Conservation (phyloP, 169 alveolate species). For the Haemoproteus tartakovskyi region DNA sequence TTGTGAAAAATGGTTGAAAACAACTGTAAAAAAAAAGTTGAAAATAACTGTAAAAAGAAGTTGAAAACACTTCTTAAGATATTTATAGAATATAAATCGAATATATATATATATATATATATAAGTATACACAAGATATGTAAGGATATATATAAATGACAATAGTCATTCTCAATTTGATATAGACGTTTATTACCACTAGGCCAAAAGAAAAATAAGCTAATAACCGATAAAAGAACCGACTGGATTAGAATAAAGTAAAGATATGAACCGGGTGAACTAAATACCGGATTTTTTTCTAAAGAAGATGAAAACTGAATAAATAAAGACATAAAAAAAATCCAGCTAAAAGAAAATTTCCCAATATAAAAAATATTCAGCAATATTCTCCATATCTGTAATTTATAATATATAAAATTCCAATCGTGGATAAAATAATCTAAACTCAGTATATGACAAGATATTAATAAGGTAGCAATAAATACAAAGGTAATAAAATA, state of each 20-base stretch:
- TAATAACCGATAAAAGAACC: slow-evolving; percentile 69
- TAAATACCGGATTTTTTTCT: slow-evolving; percentile 77
- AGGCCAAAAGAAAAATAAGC: slow-evolving; percentile 80
- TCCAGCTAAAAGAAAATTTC: slow-evolving; percentile 85
- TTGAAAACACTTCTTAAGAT: too few relatives aligned
- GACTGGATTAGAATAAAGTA: slow-evolving; percentile 80
- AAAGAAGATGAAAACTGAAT: slow-evolving; percentile 79
- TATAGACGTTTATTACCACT: slow-evolving; percentile 76
- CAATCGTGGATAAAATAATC: slow-evolving; percentile 80
- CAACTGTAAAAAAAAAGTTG: too few relatives aligned
- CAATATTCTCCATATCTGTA: slow-evolving; percentile 83
- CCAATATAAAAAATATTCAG: slow-evolving; percentile 82
- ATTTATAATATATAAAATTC: slow-evolving; percentile 71
- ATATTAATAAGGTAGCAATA: slow-evolving; percentile 73
- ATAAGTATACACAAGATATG: too few relatives aligned
- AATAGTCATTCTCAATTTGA: too few relatives aligned
- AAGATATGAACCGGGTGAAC: slow-evolving; percentile 79
- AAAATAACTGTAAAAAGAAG: too few relatives aligned
- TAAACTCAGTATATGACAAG: slow-evolving; percentile 76
- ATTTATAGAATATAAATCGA: too few relatives aligned
- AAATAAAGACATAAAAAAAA: slow-evolving; percentile 79
- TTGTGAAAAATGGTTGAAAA: too few relatives aligned
- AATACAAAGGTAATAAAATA: slow-evolving; percentile 78
- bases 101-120: too few relatives aligned
- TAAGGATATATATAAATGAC: too few relatives aligned